These are phyloP conservation scores for Physaria fendleri DNA, from an alignment of 345 rosid genomes.

Conservation along the genomic window DNA sequence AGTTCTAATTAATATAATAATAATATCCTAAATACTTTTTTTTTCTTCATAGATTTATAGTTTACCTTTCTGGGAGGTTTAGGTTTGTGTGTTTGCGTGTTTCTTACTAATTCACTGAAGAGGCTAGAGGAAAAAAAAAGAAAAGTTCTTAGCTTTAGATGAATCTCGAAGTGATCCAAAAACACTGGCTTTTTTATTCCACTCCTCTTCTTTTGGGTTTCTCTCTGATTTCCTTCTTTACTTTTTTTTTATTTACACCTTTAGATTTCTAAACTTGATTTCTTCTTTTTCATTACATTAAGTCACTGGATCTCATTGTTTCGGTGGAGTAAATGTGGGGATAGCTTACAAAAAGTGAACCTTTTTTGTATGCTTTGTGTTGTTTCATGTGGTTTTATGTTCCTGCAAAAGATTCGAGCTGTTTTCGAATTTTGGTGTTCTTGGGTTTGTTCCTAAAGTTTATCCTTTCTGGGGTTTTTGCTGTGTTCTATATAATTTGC, in stretches of 20 bases:
- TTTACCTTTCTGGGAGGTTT: neutral
- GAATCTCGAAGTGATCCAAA: conserved; percentile 24
- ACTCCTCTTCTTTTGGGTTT: conserved; percentile 23
- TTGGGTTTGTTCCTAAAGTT: conserved; percentile 15
- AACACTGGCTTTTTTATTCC: conserved; percentile 23
- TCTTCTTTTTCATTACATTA: neutral
- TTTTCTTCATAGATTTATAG: neutral
- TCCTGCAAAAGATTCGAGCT: conserved; percentile 15
- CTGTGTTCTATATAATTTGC: neutral
- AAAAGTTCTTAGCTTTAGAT: conserved; percentile 24
- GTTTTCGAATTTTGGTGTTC: conserved; percentile 5
- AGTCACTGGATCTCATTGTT: conserved; percentile 8
- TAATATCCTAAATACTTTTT: neutral
- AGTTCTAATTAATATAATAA: neutral
- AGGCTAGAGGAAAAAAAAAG: neutral
- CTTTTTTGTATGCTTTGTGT: conserved; percentile 8
- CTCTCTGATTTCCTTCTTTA: conserved; percentile 7
- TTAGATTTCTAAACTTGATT: neutral
- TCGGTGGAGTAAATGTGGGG: conserved; percentile 10
- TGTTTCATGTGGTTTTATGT: neutral
- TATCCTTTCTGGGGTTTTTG: neutral
- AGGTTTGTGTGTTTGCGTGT: conserved; percentile 17
- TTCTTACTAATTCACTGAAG: neutral
- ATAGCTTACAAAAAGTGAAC: conserved; percentile 4
- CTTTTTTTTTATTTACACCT: neutral